Base-by-base conservation (phyloP, 2,329 filamentous ascomycete species). In the Xylaria sp. region DNA sequence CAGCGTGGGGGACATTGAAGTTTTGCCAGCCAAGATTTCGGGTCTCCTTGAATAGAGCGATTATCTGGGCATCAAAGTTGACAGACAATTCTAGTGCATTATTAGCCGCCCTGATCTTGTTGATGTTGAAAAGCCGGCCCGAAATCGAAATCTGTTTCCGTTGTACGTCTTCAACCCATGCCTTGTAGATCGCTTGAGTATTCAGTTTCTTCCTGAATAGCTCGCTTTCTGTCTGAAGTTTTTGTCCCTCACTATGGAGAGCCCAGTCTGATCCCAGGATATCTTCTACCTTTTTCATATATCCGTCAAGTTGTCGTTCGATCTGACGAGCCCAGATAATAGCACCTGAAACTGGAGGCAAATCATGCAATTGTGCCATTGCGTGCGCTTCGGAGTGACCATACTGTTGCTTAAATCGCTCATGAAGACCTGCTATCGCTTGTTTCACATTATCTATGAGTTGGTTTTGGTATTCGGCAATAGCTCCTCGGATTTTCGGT, bases 251-350 rank as follows among this genome's bases (percentile, higher is more conserved):
- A 6, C 94, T 89, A 76, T 99, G 96, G 66, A 98, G 84, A 61
- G 92, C 90, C 96, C 96, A 99, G 73, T 97, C 94, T 63, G 92
- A 90, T 56, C 96, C 96, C 25, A 99, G 87, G 42, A 99, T 96
- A 72, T 97, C 93, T 78, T 98, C 96, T n/a, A 99, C 95, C 79
- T 97, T 97, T 77, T 94, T 92, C 94, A 99, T 97, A 79, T 99
- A 99, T 11, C 90, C 92, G 75, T 97, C 91, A 10, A 99, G 88
- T 79, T 99, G 96, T 39, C 93, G 90, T 82, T 99, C 95, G 68
- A 99, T 99, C 79, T 99, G 96, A 49, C 93, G 90, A 27, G 95
- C 95, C 92, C 96, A 98, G 60, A 99, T 96, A 72, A 99, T 97
- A 39, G 95, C 95, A 63, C 96, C 96, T 4, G 96, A 97, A 0